Percentiles rank a stretch among this genome's conserved stretches.
phyloP scores from a whole-genome alignment of 75 land plant species.

The Cryptomeria japonica region DNA sequence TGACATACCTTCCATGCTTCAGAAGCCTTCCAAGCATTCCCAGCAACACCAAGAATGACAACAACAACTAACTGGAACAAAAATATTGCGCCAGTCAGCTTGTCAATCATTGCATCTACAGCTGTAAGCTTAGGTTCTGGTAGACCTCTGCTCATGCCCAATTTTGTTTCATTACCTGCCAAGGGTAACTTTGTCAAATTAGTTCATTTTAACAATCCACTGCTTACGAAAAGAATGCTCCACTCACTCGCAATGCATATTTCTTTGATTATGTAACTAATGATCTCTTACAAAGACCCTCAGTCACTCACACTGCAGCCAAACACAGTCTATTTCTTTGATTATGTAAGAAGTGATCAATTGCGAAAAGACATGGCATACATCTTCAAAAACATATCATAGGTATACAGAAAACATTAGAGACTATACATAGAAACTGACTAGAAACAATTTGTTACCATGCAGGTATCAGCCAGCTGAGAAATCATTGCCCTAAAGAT shows the following conservation, averaged over 20 bases:
- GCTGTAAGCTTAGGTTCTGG: constrained; percentile 96
- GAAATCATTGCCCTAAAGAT: constrained; percentile 1
- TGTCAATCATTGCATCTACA: constrained; percentile 99
- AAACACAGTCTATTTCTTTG: not conserved
- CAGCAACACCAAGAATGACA: constrained; percentile 87
- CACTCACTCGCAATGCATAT: not conserved
- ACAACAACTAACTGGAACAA: constrained; percentile 93
- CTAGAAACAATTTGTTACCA: not conserved
- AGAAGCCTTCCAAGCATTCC: constrained; percentile 91
- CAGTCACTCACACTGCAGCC: not conserved
- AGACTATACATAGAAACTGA: not conserved
- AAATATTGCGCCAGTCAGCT: constrained; percentile 94
- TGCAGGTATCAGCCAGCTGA: not conserved
- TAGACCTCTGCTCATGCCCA: constrained; percentile 96
- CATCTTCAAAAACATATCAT: not conserved
- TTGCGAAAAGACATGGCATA: not conserved
- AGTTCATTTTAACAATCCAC: not conserved
- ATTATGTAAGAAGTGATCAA: not conserved
- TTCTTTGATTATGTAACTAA: not conserved
- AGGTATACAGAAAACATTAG: not conserved
- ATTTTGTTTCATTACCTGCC: constrained; percentile 94
- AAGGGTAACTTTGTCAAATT: not conserved
- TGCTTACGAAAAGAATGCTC: not conserved
- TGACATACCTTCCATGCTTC: constrained; percentile 79
- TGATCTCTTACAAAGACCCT: too few species aligned